phyloP scores from a whole-genome alignment of 352 stramenopile genomes.

The Globisporangium abappressorium region DNA sequence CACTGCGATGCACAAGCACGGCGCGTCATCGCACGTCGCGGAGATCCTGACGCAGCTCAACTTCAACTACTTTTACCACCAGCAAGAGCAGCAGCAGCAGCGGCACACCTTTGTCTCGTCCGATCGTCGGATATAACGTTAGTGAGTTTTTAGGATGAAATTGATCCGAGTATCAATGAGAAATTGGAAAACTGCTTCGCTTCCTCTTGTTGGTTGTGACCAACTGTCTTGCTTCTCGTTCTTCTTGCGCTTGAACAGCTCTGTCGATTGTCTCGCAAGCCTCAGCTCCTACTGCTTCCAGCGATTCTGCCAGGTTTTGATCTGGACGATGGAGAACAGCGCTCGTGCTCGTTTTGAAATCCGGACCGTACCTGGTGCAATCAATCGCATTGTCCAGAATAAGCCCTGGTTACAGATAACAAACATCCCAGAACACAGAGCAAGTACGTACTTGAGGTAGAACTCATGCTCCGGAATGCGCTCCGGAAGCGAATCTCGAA shows the following conservation, averaged over 20 bases:
- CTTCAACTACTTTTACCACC: conserved; percentile 73
- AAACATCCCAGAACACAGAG: not conserved
- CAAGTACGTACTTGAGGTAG: conserved; percentile 40
- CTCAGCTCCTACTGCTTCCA: not conserved
- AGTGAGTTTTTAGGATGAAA: no score
- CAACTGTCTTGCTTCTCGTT: not conserved
- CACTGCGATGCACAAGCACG: conserved; percentile 68
- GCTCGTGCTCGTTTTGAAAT: conserved; percentile 11
- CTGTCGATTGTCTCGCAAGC: conserved; percentile 12
- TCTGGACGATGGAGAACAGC: conserved; percentile 13
- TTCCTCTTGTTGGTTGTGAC: not conserved
- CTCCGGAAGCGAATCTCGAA: conserved; percentile 19
- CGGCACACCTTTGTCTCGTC: not conserved
- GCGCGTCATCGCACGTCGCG: conserved; percentile 61
- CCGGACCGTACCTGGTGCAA: conserved; percentile 13
- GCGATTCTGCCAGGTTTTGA: conserved; percentile 3
- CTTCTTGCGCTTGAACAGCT: conserved; percentile 6
- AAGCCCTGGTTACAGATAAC: not conserved
- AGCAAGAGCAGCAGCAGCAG: conserved; percentile 22
- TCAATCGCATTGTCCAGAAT: not conserved
- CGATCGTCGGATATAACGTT: not conserved
- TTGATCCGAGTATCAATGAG: not conserved
- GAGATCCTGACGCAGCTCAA: conserved; percentile 72
- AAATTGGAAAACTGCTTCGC: not conserved
- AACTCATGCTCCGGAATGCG: conserved; percentile 57